Conservation (phyloP, 2,329 filamentous ascomycete species). For the Chrysoporthe austroafricana region DNA sequence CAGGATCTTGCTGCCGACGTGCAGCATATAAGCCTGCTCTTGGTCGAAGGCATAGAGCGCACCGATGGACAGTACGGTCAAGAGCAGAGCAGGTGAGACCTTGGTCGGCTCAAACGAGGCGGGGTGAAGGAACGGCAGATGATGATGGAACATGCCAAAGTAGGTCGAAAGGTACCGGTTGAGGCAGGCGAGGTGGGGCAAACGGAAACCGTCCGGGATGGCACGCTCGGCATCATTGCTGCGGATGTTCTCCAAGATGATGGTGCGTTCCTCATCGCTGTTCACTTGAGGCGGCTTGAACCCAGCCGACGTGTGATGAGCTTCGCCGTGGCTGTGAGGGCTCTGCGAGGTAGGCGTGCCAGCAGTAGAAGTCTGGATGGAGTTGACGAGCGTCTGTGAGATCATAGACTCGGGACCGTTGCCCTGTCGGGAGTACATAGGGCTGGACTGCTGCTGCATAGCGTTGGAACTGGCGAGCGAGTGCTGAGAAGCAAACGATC, state of each 20-base stretch:
- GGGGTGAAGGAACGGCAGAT: constrained; percentile 93
- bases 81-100: constrained; percentile 78
- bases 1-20: constrained; percentile 95
- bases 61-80: constrained; percentile 92
- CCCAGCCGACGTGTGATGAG: constrained; percentile 68
- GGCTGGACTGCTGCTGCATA: constrained; percentile 54
- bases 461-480: constrained; percentile 64
- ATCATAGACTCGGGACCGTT: constrained; percentile 61
- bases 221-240: constrained; percentile 78
- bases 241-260: constrained; percentile 85
- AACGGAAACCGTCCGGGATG: constrained; percentile 85
- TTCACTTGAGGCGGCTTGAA: constrained; percentile 78
- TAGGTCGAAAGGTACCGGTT: constrained; percentile 95
- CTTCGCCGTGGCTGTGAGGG: constrained; percentile 70
- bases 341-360: constrained; percentile 73
- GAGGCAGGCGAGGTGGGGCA: constrained; percentile 78
- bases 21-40: constrained; percentile 94
- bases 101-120: constrained; percentile 83
- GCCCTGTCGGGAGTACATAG: constrained; percentile 50
- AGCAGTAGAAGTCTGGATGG: constrained; percentile 69
- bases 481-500: constrained; percentile 69
- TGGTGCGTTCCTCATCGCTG: constrained; percentile 82
- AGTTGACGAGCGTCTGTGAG: constrained; percentile 70
- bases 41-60: constrained; percentile 97
- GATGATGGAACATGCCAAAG: constrained; percentile 96